Percentiles rank a stretch among this genome's conserved stretches.
Evolutionary conservation across 2,329 filamentous ascomycete genomes (phyloP).

Genomic region (Colletotrichum horii): DNA sequence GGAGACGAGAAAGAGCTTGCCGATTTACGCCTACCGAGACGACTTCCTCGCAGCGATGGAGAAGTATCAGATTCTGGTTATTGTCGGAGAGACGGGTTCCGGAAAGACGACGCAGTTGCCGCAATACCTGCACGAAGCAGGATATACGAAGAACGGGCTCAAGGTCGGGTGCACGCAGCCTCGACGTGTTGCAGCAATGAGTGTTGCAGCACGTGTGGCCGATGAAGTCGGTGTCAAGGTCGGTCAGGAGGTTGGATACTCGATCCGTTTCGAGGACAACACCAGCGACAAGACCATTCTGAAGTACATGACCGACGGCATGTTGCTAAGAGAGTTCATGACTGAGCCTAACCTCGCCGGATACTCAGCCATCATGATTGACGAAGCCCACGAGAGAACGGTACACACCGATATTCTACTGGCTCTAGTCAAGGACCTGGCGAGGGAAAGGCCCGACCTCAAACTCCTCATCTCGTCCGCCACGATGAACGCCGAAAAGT

Average conservation of each 20-base stretch:
- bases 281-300: conserved; percentile 90
- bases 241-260: conserved; percentile 92
- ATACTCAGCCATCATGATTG: conserved; percentile 92
- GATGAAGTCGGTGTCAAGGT: conserved; percentile 92
- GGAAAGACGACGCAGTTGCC: conserved; percentile 96
- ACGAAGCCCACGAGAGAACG: conserved; percentile 95
- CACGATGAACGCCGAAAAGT: conserved; percentile 93
- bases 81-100: conserved; percentile 93
- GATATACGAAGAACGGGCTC: conserved; percentile 81
- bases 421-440: conserved; percentile 87
- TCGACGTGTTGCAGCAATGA: conserved; percentile 95
- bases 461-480: conserved; percentile 93
- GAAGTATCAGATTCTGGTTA: conserved; percentile 85
- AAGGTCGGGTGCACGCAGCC: conserved; percentile 96
- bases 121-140: conserved; percentile 91
- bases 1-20: conserved; percentile 87
- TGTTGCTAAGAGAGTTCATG: conserved; percentile 88
- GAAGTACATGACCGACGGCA: conserved; percentile 98
- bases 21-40: conserved; percentile 87
- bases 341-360: conserved; percentile 83
- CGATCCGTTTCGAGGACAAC: conserved; percentile 92
- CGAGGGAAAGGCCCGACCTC: conserved; percentile 80
- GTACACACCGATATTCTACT: conserved; percentile 90
- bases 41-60: conserved; percentile 86
- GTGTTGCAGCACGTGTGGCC: conserved; percentile 92